Conservation (phyloP, 2,329 filamentous ascomycete genomes). For the Aureobasidium uvarum region DNA sequence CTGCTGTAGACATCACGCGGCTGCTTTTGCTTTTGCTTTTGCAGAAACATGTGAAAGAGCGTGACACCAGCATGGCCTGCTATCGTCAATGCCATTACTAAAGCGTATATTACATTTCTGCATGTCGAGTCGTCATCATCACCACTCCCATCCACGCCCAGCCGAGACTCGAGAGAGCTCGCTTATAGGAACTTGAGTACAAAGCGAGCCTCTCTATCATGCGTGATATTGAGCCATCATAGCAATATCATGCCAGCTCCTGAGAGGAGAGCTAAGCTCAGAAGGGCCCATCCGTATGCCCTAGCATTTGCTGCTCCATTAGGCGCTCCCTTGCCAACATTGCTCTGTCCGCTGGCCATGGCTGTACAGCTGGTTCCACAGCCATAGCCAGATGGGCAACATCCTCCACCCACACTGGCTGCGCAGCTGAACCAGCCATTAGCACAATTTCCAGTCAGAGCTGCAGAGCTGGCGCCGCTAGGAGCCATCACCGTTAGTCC, state of each 20-base stretch:
- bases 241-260: slow-evolving; percentile 44
- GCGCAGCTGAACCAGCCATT: slow-evolving; percentile 75
- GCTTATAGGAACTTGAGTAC: neutral
- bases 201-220: neutral
- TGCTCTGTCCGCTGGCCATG: slow-evolving; percentile 53
- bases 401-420: slow-evolving; percentile 67
- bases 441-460: slow-evolving; percentile 58
- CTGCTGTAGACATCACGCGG: slow-evolving; percentile 18
- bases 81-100: slow-evolving; percentile 9
- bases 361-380: slow-evolving; percentile 75
- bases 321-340: slow-evolving; percentile 48
- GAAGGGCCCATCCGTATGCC: slow-evolving; percentile 36
- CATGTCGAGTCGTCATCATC: slow-evolving; percentile 5
- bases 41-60: slow-evolving; percentile 2
- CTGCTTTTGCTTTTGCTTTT: slow-evolving; percentile 5
- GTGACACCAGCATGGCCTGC: neutral
- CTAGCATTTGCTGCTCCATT: slow-evolving; percentile 38
- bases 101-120: slow-evolving; percentile 19
- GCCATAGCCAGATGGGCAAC: slow-evolving; percentile 74
- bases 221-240: slow-evolving; percentile 28
- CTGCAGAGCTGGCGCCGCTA: slow-evolving; percentile 20
- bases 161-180: neutral
- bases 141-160: neutral
- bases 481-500: slow-evolving; percentile 64
- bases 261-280: slow-evolving; percentile 35